Conservation (phyloP, 306 rosid species). For the Cucumis hystrix region DNA sequence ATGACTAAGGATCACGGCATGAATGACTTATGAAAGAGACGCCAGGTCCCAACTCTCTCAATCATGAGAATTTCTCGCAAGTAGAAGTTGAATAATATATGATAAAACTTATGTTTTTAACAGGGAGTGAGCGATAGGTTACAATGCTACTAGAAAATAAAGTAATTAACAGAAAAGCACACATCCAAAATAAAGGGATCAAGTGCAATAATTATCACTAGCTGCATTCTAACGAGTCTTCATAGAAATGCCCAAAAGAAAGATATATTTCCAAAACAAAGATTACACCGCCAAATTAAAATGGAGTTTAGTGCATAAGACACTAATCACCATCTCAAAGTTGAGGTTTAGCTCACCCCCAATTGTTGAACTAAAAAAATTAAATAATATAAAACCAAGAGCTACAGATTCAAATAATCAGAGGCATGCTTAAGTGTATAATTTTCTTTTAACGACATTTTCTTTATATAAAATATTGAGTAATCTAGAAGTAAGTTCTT, state of each 20-base stretch:
- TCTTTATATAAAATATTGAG: neutral
- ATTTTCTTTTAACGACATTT: neutral
- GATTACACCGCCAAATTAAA: neutral
- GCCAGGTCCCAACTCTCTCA: conserved; percentile 1
- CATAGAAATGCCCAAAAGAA: neutral
- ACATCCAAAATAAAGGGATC: neutral
- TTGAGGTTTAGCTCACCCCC: neutral
- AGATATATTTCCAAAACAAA: neutral
- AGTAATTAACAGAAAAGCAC: neutral
- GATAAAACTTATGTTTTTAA: neutral
- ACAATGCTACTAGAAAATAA: neutral
- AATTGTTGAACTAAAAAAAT: neutral
- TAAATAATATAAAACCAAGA: neutral
- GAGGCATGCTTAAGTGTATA: neutral
- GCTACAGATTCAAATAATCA: neutral
- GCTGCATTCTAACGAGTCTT: neutral
- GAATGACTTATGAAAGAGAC: conserved; percentile 4
- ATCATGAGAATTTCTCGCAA: neutral
- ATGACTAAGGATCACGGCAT: neutral
- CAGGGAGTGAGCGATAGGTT: neutral
- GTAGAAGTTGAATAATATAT: neutral
- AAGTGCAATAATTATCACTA: neutral
- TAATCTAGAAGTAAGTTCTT: neutral
- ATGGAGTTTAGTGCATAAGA: neutral
- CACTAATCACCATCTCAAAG: neutral